A percentile compares a stretch with the other conserved stretches of the same genome.
Evolutionary conservation across 306 rosid species (phyloP).

Genomic region (Heteromeles arbutifolia): DNA sequence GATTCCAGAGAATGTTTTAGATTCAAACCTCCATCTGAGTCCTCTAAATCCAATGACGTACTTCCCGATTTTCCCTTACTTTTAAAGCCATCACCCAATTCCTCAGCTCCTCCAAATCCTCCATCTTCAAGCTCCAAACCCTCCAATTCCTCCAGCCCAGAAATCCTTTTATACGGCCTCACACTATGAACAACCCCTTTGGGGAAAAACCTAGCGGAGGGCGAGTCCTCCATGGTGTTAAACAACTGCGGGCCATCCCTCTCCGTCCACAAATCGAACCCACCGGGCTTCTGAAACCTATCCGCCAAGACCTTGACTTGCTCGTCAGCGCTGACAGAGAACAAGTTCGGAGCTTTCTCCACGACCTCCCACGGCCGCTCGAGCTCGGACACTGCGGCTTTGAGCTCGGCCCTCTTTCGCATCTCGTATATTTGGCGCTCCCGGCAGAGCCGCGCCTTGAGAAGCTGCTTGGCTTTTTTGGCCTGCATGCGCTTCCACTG

Average conservation of each 20-base stretch:
- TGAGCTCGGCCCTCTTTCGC: constrained; percentile 90
- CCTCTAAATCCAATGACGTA: neutral
- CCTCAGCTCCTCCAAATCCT: neutral
- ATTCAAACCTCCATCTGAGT: neutral
- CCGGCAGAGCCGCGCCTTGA: constrained; percentile 74
- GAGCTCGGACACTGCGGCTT: constrained; percentile 80
- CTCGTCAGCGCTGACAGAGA: constrained; percentile 73
- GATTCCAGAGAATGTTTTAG: neutral
- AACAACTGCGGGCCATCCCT: constrained; percentile 79
- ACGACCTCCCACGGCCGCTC: constrained; percentile 94
- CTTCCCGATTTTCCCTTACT: constrained; percentile 11
- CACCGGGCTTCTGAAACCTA: constrained; percentile 84
- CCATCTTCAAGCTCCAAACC: constrained; percentile 19
- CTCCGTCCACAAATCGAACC: constrained; percentile 82
- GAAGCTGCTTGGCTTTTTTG: constrained; percentile 73
- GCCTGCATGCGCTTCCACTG: constrained; percentile 97
- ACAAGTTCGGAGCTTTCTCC: constrained; percentile 62
- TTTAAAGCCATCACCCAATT: constrained; percentile 11
- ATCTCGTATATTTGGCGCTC: constrained; percentile 94
- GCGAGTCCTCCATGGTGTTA: constrained; percentile 66
- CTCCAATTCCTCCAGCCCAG: constrained; percentile 29
- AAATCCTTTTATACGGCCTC: constrained; percentile 52
- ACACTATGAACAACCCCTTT: constrained; percentile 92
- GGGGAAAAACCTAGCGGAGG: constrained; percentile 85
- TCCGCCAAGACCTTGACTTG: constrained; percentile 88